Base-by-base conservation (phyloP, 768 basidiomycete species). In the Sarcodon sp. region DNA sequence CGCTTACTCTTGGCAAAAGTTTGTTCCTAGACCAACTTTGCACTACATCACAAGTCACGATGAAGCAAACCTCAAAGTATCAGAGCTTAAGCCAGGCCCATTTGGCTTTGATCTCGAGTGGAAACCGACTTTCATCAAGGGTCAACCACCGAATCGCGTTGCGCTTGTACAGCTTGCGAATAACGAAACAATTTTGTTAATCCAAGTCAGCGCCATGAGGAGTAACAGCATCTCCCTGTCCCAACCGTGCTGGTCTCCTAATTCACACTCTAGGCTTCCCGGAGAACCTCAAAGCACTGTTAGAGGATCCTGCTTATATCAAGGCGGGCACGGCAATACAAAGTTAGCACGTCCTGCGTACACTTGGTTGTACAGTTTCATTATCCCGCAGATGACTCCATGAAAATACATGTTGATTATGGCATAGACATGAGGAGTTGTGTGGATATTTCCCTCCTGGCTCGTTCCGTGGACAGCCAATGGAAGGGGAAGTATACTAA, bases 81-180 rank as follows among this genome's bases (percentile, higher is more conserved):
- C 54, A 1, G 43, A 48, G 37, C 55, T 60, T 11, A 35, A 27
- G 18, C 51, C 52, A 7, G 55, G 55, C 8, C 51, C 53, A 13
- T 37, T 75, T 45, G 87, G 87, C 27, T 79, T 89, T 53, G 87
- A 90, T 57, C 67, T 86, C 35, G 87, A 90, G 62, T 89, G 87
- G 86, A 77, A 72, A 51, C 87, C 87, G 0, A 75, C 57, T 15
- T 78, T 64, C 54, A 52, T 54, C 43, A 79, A 75, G 57, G 77
- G 80, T 15, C 57, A 62, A 21, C 56, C 63, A 27, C 73, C 80
- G 60, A 83, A 88, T 57, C 81, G 71, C 18, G 79, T 85, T 15
- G 78, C 87, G 3, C 69, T 89, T 18, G 69, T 89, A 3, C 87
- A 90, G 58, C 71, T 89, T 13, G 80, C 84, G 2, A 77, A 68